Conservation (phyloP, 2,329 filamentous ascomycete genomes). For the Zarea fungicola region DNA sequence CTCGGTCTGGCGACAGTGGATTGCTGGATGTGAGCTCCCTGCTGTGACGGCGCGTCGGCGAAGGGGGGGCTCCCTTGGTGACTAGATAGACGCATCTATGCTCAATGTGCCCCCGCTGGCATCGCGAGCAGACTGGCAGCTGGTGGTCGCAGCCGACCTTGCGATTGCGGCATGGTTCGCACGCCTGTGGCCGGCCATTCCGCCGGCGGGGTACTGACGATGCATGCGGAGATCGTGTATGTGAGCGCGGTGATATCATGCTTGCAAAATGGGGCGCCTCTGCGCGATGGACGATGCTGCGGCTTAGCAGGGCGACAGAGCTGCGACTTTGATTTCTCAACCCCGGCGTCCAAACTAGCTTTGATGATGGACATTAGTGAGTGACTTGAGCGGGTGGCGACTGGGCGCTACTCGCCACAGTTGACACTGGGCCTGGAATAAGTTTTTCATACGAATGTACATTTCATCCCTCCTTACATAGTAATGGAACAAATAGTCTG, state of each 20-base stretch:
- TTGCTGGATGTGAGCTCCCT: not conserved
- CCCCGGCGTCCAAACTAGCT: too few relatives aligned
- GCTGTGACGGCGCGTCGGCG: not conserved
- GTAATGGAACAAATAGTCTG: too few relatives aligned
- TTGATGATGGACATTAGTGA: too few relatives aligned
- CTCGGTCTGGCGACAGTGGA: not conserved
- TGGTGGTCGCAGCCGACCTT: conserved; percentile 35
- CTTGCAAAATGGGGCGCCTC: not conserved
- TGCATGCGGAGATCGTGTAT: not conserved
- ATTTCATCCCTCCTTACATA: too few relatives aligned
- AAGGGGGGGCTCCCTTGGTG: not conserved
- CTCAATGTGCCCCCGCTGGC: conserved; percentile 26
- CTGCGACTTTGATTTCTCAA: too few relatives aligned
- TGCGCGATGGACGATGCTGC: too few relatives aligned
- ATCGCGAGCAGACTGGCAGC: conserved; percentile 30
- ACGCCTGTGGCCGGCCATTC: conserved; percentile 15
- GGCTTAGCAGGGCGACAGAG: too few relatives aligned
- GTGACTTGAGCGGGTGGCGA: too few relatives aligned
- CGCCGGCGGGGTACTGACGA: conserved; percentile 9
- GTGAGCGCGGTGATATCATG: conserved; percentile 6
- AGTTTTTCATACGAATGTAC: too few relatives aligned
- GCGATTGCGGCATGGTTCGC: conserved; percentile 30
- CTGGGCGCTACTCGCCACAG: too few relatives aligned
- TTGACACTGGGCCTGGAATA: too few relatives aligned
- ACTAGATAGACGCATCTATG: conserved; percentile 29